Percentiles rank a stretch among this genome's conserved stretches.
Evolutionary conservation across 2,329 filamentous ascomycete species (phyloP).

Genomic region (Dendryphion nanum): DNA sequence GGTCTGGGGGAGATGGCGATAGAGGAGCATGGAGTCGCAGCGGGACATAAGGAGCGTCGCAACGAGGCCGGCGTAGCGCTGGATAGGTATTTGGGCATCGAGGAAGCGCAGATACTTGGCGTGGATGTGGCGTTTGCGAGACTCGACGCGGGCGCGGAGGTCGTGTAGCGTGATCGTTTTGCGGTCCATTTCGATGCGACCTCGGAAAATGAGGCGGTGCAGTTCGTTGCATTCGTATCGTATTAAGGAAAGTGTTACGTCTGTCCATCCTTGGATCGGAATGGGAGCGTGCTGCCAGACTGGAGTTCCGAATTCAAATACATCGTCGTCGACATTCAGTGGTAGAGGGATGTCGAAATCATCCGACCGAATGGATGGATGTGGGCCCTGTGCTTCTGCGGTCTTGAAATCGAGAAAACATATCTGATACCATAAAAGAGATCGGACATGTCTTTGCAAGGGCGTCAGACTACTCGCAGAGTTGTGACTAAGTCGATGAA

Average conservation of each 20-base stretch:
- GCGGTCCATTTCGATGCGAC: conserved; percentile 38
- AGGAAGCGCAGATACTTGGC: conserved; percentile 34
- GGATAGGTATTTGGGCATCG: conserved; percentile 31
- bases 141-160: conserved; percentile 33
- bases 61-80: conserved; percentile 39
- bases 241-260: conserved; percentile 35
- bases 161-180: conserved; percentile 38
- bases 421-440: conserved; percentile 39
- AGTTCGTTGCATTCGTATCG: conserved; percentile 40
- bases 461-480: conserved; percentile 35
- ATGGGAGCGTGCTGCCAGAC: conserved; percentile 36
- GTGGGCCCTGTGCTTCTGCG: conserved; percentile 38
- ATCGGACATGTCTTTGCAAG: conserved; percentile 35
- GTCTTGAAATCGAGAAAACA: conserved; percentile 41
- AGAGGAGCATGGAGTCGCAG: conserved; percentile 41
- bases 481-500: conserved; percentile 34
- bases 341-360: conserved; percentile 39
- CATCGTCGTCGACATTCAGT: conserved; percentile 38
- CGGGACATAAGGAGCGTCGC: conserved; percentile 38
- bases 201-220: conserved; percentile 37
- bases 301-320: conserved; percentile 35
- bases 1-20: conserved; percentile 38
- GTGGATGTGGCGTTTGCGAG: conserved; percentile 34
- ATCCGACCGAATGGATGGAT: conserved; percentile 36
- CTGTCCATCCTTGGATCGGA: conserved; percentile 31